phyloP scores from a whole-genome alignment of 2,329 filamentous ascomycete species.

The Talaromyces albobiverticillius region DNA sequence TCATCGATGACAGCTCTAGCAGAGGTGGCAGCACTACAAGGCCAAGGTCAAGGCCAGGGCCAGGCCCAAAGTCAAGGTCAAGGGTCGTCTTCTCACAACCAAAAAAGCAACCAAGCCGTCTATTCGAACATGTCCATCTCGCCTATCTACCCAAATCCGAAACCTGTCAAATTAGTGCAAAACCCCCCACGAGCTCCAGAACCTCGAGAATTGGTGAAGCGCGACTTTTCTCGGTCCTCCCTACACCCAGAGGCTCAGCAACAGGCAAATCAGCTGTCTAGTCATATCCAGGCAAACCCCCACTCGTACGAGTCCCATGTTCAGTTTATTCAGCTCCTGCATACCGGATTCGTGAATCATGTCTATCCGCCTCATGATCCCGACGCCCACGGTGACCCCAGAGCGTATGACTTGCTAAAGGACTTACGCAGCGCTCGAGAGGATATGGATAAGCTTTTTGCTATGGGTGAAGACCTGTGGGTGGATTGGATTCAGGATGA shows the following conservation, averaged over 20 bases:
- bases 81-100: constrained; percentile 33
- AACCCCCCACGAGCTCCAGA: constrained; percentile 45
- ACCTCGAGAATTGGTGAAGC: constrained; percentile 36
- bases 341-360: constrained; percentile 47
- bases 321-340: constrained; percentile 46
- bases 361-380: constrained; percentile 45
- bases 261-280: constrained; percentile 39
- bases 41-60: constrained; percentile 33
- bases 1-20: constrained; percentile 49
- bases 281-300: constrained; percentile 44
- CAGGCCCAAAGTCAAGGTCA: constrained; percentile 1
- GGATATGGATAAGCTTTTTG: constrained; percentile 60
- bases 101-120: constrained; percentile 29
- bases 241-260: constrained; percentile 40
- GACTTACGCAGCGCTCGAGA: constrained; percentile 51
- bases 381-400: constrained; percentile 44
- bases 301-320: constrained; percentile 48
- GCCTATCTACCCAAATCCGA: constrained; percentile 37
- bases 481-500: constrained; percentile 63
- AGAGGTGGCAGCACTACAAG: constrained; percentile 48
- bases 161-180: constrained; percentile 37
- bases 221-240: constrained; percentile 42
- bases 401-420: constrained; percentile 44
- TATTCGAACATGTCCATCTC: constrained; percentile 40
- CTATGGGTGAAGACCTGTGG: constrained; percentile 63